Base-by-base conservation (phyloP, 441 rosid species). In the Rhodomyrtus psidioides region DNA sequence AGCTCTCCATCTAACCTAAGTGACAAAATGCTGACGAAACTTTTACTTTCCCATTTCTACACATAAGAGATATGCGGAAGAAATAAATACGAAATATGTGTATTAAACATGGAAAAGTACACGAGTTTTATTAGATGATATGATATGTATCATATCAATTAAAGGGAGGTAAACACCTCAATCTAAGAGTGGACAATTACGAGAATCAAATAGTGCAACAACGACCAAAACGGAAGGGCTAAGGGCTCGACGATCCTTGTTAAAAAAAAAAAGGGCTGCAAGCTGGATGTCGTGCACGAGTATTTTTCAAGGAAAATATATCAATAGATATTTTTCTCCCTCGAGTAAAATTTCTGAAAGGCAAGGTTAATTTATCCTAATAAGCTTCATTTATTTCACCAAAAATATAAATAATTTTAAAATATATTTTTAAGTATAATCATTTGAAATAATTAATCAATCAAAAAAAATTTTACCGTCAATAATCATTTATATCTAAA, bases 241-340 rank as follows among this genome's bases (percentile, higher is more conserved):
- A 59, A 59, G 39, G 70, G 39, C 39, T 59, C 0, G 5, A 58
- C 27, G 21, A 60, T 21, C 34, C 34, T 27, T n/a, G n/a, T n/a
- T n/a, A n/a, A n/a, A 34, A 34, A 34, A 34, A 34, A 34, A 34
- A 34, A 34, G 34, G 34, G 34, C 34, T 34, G 2, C 34, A 34
- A 34, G 34, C 34, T 34, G 34, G 34, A 34, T 34, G 34, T 2
- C 2, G 12, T 60, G 2, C 17, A 39, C 17, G 30, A 30, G 26
- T 19, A 30, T 19, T 55, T 30, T 30, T 19, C 7, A 19, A 30
- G 44, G 7, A 34, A 65, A 65, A 65, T 0, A 65, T 65, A 65
- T 0, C 0, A 5, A 65, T 19, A 19, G 0, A 9, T 65, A 34
- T 65, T 34, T 9, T 65, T 4, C 7, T 2, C 2, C 1, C 1